Base-by-base conservation (phyloP, 1,139 yeast species). In the Lodderomyces metapsilosis region DNA sequence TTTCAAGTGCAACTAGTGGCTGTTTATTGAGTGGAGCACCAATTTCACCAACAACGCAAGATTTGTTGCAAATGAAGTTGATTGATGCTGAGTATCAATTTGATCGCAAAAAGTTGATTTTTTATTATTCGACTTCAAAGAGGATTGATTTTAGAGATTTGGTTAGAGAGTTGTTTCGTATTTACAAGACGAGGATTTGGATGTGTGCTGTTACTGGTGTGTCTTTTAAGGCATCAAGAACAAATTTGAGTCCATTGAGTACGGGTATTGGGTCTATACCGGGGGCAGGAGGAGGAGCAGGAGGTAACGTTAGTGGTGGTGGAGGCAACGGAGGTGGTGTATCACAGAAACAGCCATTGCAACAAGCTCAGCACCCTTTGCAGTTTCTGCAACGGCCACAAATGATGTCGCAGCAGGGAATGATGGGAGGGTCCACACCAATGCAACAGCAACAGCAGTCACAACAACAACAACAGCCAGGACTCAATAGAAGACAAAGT, bases 161-260 rank as follows among this genome's bases (percentile, higher is more conserved):
- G 61, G 96, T 92, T 40, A 80, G 94, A 51, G 98, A 92, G 56
- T 69, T 92, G 49, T 92, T 92, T 71, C 80, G 95, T 56, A 85
- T 88, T 45, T 92, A 89, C 74, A 92, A 92, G 66, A 92, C 98
- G 1, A 77, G 98, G 55, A 92, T 92, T 55, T 94, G 98, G 98
- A 80, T 91, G 82, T 91, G 97, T 69, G 95, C 97, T 3, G 88
- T 89, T 18, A 58, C 53, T 44, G 70, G 69, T 5, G 52, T 62
- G 28, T 69, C 70, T 11, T 63, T 53, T 48, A 43, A 42, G 34
- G 31, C 49, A 12, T 37, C 44, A 17, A 46, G 47, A 36, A 47
- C 43, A 37, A 43, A 33, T 36, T 39, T 43, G 8, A 49, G 45
- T 43, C 49, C 51, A 36, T 28, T 28, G 18, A 28, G 32, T 15